Evolutionary conservation across 495 filamentous ascomycete species (phyloP).

Genomic region (Alectoria sarmentosa): DNA sequence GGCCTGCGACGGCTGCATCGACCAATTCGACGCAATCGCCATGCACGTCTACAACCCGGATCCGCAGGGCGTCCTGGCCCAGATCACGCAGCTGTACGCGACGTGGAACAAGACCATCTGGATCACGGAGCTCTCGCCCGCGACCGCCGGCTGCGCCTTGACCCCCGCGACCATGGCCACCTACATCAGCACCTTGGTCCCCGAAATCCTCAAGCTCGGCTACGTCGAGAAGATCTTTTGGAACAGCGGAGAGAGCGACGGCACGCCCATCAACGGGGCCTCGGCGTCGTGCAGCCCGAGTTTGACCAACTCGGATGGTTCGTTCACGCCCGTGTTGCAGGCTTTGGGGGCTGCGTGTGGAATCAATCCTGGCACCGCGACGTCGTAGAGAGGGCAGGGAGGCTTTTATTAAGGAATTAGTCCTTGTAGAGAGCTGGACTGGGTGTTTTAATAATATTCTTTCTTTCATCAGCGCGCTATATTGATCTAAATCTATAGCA

Average conservation of each 20-base stretch:
- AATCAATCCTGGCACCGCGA: conserved; percentile 1
- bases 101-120: conserved; percentile 24
- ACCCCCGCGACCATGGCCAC: background rate
- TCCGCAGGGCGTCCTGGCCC: conserved; percentile 10
- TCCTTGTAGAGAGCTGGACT: background rate
- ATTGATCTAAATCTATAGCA: background rate
- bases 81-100: conserved; percentile 16
- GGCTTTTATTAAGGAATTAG: background rate
- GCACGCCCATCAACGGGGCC: background rate
- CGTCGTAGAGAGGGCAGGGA: background rate
- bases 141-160: conserved; percentile 12
- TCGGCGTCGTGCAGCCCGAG: conserved; percentile 23
- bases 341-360: conserved; percentile 15
- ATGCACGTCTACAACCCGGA: conserved; percentile 22
- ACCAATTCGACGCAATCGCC: conserved; percentile 21
- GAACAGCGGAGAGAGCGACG: conserved; percentile 22
- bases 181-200: conserved; percentile 20
- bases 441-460: background rate
- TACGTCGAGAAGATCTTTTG: conserved; percentile 28
- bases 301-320: conserved; percentile 23
- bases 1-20: conserved; percentile 23
- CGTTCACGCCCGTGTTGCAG: conserved; percentile 17
- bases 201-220: conserved; percentile 14
- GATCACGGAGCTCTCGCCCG: conserved; percentile 26
- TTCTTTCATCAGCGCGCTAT: background rate